Percentiles rank a stretch among this genome's conserved stretches.
phyloP scores from a whole-genome alignment of 768 basidiomycete genomes.

The Trametes cingulata region DNA sequence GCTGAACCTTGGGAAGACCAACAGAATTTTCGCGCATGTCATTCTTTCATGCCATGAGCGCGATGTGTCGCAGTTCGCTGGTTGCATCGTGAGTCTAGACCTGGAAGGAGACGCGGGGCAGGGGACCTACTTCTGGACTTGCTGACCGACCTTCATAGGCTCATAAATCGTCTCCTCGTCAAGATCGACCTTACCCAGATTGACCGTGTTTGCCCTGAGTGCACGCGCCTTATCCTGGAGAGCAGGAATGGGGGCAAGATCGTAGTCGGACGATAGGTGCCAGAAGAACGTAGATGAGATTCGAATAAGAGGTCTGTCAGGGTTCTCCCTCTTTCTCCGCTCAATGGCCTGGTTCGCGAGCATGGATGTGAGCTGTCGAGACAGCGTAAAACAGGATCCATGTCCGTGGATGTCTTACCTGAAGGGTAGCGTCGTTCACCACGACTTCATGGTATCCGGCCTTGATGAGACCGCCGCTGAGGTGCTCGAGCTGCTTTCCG shows the following conservation, averaged over 20 bases:
- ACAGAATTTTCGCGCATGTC: neutral
- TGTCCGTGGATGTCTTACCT: slow-evolving; percentile 44
- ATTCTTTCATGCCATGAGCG: slow-evolving; percentile 62
- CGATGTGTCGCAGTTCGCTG: slow-evolving; percentile 82
- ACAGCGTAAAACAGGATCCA: too few relatives aligned
- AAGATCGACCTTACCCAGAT: slow-evolving; percentile 38
- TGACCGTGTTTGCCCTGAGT: slow-evolving; percentile 42
- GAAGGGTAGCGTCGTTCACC: slow-evolving; percentile 77
- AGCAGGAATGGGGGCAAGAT: slow-evolving; percentile 63
- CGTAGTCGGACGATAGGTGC: slow-evolving; percentile 86
- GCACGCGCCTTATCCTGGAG: slow-evolving; percentile 51
- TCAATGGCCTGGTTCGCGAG: slow-evolving; percentile 54
- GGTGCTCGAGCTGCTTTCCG: slow-evolving; percentile 92
- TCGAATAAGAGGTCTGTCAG: slow-evolving; percentile 86
- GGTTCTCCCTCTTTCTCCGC: slow-evolving; percentile 53
- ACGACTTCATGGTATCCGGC: slow-evolving; percentile 96
- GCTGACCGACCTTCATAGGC: slow-evolving; percentile 85
- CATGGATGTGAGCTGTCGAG: neutral
- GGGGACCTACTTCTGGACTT: slow-evolving; percentile 74
- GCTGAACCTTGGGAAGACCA: neutral
- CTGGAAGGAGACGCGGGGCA: neutral
- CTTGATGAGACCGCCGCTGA: slow-evolving; percentile 81
- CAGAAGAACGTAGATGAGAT: slow-evolving; percentile 97
- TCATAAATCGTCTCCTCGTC: slow-evolving; percentile 53
- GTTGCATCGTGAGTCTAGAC: neutral